These are phyloP conservation scores for Powellomyces hirtus DNA, from an alignment of 192 early-diverging fungal genomes.

Conservation along the genomic window DNA sequence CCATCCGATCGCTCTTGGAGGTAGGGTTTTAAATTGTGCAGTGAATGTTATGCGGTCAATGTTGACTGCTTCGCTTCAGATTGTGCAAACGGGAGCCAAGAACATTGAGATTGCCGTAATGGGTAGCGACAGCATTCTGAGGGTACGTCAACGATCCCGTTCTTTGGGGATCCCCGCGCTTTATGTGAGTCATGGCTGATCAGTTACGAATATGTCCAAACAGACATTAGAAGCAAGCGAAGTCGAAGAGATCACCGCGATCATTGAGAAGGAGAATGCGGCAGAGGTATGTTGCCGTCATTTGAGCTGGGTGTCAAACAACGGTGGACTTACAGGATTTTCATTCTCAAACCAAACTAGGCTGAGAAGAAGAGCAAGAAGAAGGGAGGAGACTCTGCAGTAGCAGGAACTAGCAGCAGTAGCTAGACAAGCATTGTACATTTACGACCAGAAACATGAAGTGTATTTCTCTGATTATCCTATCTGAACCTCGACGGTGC, in stretches of 20 bases:
- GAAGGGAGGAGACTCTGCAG: conserved; percentile 9
- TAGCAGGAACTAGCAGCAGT: background rate
- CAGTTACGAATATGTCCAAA: too few species aligned
- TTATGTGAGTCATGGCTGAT: too few species aligned
- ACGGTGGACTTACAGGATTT: background rate
- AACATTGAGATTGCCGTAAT: conserved; percentile 98
- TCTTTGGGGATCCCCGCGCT: too few species aligned
- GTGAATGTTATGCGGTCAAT: background rate
- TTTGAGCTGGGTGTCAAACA: too few species aligned
- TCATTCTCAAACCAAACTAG: background rate
- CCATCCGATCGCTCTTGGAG: conserved; percentile 89
- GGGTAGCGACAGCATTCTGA: conserved; percentile 69
- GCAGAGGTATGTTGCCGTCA: conserved; percentile 52
- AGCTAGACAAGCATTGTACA: background rate
- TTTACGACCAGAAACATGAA: too few species aligned
- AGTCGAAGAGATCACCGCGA: conserved; percentile 69
- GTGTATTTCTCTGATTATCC: too few species aligned
- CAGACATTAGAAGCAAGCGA: conserved; percentile 69
- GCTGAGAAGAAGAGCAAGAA: conserved; percentile 43
- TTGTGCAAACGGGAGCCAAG: conserved; percentile 99
- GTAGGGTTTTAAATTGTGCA: conserved; percentile 28
- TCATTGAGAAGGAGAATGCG: conserved; percentile 88
- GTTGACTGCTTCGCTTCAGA: conserved; percentile 36
- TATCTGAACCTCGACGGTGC: too few species aligned
- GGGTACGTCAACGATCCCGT: conserved; percentile 52